Evolutionary conservation across 78 protist genomes (phyloP), one percentile per base, ranked within the genome.

Genomic region (Neovahlkampfia damariscottae): DNA sequence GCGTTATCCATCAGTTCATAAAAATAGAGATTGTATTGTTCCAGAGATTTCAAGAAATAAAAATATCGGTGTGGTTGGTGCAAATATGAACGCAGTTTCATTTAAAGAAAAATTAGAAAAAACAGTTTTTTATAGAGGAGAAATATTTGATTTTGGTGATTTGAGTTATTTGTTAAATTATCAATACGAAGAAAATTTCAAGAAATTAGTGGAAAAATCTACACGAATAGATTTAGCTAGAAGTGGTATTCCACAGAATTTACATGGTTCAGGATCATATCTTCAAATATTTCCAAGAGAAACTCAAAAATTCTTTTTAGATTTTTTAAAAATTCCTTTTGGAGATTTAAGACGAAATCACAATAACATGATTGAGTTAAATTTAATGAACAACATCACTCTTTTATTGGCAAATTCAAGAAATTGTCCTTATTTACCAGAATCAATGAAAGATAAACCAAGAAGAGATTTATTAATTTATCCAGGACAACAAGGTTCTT

Each of bases 11-110:
- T n/a, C 70, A 9, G 34, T 28, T 19, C 0, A 3, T 29, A 1
- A 67, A 19, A 69, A 74, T 10, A 74, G 87, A 1, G 81, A 76
- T 9, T 83, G 87, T 41, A 29, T 83, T 41, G 62, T 76, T 9
- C 87, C 87, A 0, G 58, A 50, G 29, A 5, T 76, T 7, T 29
- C 82, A 3, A 77, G 87, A 38, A 83, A 83, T 34, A 35, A 62
- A 37, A 83, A 83, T 72, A 77, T 71, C 39, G 87, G 87, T 35
- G 8, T 2, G 5, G 85, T 9, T 5, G 81, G 80, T 32, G 71
- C 69, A 27, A 38, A n/a, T 0, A 36, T 36, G 41, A 76, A 19
- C 38, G 35, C 38, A 7, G 67, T 41, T 10, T 69, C 37, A 35
- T 79, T 31, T 59, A n/a, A 6, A 4, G 28, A 73, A 39, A 67